These are phyloP conservation scores for Medicago truncatula DNA, from an alignment of 306 rosid genomes.

Conservation along the genomic window MtrunA17r5.0-ANR NC_053048.1:43532001-43532500, in stretches of 20 bases:
- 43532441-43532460: constrained; percentile 89
- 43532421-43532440: constrained; percentile 46
- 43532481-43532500: constrained; percentile 54
- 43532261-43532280: constrained; percentile 59
- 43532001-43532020: neutral
- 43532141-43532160: constrained; percentile 45
- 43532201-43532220: constrained; percentile 59
- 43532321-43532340: constrained; percentile 66
- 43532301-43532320: constrained; percentile 55
- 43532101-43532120: constrained; percentile 41
- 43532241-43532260: constrained; percentile 49
- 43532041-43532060: constrained; percentile 8
- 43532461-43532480: constrained; percentile 78
- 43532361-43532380: constrained; percentile 64
- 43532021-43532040: constrained; percentile 1
- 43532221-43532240: constrained; percentile 57
- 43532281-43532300: constrained; percentile 55
- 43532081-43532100: constrained; percentile 29
- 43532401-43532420: constrained; percentile 64
- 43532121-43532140: constrained; percentile 47
- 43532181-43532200: constrained; percentile 60
- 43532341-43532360: constrained; percentile 54
- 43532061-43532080: constrained; percentile 36
- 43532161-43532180: constrained; percentile 56
- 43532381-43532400: constrained; percentile 76